phyloP scores from a whole-genome alignment of 2,329 filamentous ascomycete genomes.

The Mycocentrospora acerina region DNA sequence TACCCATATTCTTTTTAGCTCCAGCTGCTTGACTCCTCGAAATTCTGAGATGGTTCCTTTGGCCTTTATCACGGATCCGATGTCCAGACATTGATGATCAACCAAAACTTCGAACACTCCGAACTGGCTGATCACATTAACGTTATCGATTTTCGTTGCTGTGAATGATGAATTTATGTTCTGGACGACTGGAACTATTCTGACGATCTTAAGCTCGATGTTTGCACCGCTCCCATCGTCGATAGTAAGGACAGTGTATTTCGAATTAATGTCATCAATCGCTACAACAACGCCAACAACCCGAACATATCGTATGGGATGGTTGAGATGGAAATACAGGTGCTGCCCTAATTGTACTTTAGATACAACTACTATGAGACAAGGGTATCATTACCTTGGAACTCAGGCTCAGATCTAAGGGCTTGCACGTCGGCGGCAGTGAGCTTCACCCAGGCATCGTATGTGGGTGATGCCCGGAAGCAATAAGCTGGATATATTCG shows the following conservation, averaged over 20 bases:
- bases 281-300: constrained; percentile 49
- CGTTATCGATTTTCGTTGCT: constrained; percentile 42
- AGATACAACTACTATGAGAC: background rate
- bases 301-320: constrained; percentile 52
- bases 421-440: constrained; percentile 57
- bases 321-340: constrained; percentile 58
- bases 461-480: constrained; percentile 62
- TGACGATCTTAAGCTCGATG: constrained; percentile 57
- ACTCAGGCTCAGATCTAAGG: constrained; percentile 51
- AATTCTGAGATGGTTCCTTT: constrained; percentile 60
- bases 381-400: constrained; percentile 51
- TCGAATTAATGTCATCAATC: constrained; percentile 44
- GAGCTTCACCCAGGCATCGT: constrained; percentile 64
- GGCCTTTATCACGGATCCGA: constrained; percentile 56
- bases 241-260: constrained; percentile 53
- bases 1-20: constrained; percentile 54
- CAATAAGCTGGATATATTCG: constrained; percentile 60
- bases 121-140: constrained; percentile 39
- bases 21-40: constrained; percentile 53
- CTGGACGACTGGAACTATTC: constrained; percentile 27
- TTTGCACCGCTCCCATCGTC: constrained; percentile 63
- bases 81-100: constrained; percentile 37
- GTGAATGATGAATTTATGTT: constrained; percentile 27
- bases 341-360: constrained; percentile 48
- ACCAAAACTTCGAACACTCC: constrained; percentile 46